A percentile compares a stretch with the other conserved stretches of the same genome.
These are phyloP conservation scores for Solanum sparsipilum DNA, from an alignment of 257 asterid species.

Conservation along the genomic window DNA sequence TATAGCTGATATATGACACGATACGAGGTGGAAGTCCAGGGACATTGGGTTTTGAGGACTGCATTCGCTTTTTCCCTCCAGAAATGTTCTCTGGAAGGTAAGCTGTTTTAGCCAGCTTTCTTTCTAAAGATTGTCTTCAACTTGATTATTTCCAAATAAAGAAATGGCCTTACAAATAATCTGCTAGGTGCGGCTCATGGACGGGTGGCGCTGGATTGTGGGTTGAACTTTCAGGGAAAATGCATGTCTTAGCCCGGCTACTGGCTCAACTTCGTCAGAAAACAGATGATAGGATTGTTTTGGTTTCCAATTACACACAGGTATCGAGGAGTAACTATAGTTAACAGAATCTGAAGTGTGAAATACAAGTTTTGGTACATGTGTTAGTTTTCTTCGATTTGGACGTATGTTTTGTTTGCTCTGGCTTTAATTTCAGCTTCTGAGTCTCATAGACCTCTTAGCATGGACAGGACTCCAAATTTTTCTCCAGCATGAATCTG, in stretches of 20 bases:
- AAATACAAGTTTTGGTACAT: background rate
- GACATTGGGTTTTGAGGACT: slow-evolving; percentile 75
- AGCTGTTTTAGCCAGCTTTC: background rate
- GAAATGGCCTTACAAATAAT: background rate
- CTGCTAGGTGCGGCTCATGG: slow-evolving; percentile 88
- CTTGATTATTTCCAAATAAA: background rate
- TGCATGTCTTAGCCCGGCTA: slow-evolving; percentile 89
- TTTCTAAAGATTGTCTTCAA: background rate
- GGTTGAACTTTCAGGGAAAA: slow-evolving; percentile 98
- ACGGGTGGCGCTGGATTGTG: slow-evolving; percentile 93
- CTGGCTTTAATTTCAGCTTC: background rate
- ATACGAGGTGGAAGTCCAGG: slow-evolving; percentile 85
- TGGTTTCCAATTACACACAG: slow-evolving; percentile 98
- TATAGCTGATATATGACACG: slow-evolving; percentile 87
- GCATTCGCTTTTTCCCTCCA: slow-evolving; percentile 81
- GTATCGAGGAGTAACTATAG: slow-evolving; percentile 15
- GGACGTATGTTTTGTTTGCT: background rate
- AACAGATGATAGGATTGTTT: slow-evolving; percentile 91
- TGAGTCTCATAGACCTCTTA: background rate
- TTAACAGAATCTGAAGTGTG: background rate
- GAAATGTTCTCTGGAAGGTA: slow-evolving; percentile 92
- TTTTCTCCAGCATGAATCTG: background rate
- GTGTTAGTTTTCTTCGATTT: background rate
- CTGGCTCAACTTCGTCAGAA: slow-evolving; percentile 82
- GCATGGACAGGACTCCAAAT: background rate